These are phyloP conservation scores for Metschnikowia reukaufii DNA, from an alignment of 805 yeast genomes.

Conservation along the genomic window DNA sequence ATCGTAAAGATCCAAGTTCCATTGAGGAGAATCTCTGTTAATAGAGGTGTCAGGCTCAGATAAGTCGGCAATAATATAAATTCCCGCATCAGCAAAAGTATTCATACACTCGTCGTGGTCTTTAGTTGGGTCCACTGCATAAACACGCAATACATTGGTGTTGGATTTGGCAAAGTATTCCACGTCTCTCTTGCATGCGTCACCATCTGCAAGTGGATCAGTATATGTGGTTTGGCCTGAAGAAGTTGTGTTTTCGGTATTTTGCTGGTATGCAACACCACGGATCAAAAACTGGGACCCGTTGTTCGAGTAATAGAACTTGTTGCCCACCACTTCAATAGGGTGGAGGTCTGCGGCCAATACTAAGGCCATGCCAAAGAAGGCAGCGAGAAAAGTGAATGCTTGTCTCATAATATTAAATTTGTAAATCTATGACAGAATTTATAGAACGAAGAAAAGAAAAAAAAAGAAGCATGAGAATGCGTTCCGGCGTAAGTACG, in stretches of 20 bases:
- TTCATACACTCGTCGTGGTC: conserved; percentile 69
- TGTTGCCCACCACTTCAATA: conserved; percentile 71
- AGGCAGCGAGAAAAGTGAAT: conserved; percentile 13
- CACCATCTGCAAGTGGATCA: conserved; percentile 77
- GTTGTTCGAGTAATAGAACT: conserved; percentile 72
- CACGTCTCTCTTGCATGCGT: conserved; percentile 75
- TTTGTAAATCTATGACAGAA: too few species aligned
- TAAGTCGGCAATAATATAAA: conserved; percentile 45
- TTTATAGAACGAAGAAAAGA: too few species aligned
- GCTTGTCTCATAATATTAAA: conserved; percentile 13
- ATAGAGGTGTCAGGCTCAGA: conserved; percentile 77
- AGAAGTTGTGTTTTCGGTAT: conserved; percentile 49
- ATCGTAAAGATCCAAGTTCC: conserved; percentile 70
- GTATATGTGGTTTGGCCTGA: conserved; percentile 35
- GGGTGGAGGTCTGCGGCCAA: conserved; percentile 27
- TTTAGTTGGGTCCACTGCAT: conserved; percentile 71
- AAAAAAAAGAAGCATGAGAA: neutral
- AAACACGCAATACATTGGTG: conserved; percentile 81
- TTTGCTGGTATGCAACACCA: conserved; percentile 81
- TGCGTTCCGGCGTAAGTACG: neutral
- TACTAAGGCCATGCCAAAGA: conserved; percentile 13
- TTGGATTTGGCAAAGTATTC: conserved; percentile 68
- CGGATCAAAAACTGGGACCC: conserved; percentile 76
- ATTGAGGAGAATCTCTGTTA: conserved; percentile 70
- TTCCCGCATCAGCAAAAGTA: conserved; percentile 50